phyloP scores from a whole-genome alignment of 345 rosid species.

The Erodium maritimum region DNA sequence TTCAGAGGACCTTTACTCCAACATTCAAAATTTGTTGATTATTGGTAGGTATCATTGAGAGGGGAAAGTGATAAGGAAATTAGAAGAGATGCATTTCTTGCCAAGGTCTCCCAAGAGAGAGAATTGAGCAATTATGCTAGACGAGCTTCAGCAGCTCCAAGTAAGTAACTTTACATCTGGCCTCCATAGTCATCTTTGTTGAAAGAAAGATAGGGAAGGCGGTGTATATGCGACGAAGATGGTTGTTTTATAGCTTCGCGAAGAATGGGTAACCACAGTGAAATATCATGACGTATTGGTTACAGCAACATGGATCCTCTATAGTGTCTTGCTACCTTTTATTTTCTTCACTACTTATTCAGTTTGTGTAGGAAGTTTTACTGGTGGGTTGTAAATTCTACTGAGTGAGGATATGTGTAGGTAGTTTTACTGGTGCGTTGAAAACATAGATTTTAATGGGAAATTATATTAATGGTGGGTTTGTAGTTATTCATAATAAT shows the following conservation, averaged over 20 bases:
- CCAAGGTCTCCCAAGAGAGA: conserved; percentile 71
- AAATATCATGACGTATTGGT: conserved; percentile 23
- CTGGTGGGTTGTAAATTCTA: no score
- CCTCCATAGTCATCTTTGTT: not conserved
- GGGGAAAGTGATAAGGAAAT: conserved; percentile 88
- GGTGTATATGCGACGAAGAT: conserved; percentile 27
- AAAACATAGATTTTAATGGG: no score
- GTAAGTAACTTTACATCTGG: no score
- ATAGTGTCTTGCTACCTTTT: conserved; percentile 54
- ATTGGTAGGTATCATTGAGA: conserved; percentile 67
- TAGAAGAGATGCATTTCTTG: conserved; percentile 80
- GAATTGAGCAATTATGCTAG: conserved; percentile 67
- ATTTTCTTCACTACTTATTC: conserved; percentile 62
- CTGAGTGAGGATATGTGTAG: no score
- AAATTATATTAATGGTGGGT: no score
- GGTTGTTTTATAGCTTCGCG: conserved; percentile 45
- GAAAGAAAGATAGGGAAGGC: not conserved
- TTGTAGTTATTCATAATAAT: no score
- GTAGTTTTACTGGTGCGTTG: no score
- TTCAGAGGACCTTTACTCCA: no score
- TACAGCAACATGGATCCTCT: conserved; percentile 50
- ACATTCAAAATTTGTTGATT: conserved; percentile 2
- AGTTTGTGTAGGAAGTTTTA: no score
- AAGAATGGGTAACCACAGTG: conserved; percentile 50
- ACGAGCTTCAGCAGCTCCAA: conserved; percentile 60